phyloP scores from a whole-genome alignment of 352 stramenopile genomes.

The Peronospora destructor region DNA sequence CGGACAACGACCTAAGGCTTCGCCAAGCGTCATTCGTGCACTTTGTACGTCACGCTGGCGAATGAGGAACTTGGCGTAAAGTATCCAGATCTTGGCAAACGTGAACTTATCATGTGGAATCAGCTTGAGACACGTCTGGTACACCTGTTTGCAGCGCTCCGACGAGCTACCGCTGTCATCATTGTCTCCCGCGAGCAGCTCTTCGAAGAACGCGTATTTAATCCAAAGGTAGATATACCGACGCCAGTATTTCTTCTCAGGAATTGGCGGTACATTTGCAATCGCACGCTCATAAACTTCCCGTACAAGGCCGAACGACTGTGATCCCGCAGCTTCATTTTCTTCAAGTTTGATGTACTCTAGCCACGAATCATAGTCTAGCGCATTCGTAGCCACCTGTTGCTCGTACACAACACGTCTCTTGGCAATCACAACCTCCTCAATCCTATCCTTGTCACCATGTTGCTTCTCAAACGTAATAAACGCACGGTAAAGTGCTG shows the following conservation, averaged over 20 bases:
- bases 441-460: constrained; percentile 92
- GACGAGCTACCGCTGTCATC: constrained; percentile 32
- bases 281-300: constrained; percentile 96
- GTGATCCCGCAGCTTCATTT: constrained; percentile 55
- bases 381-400: constrained; percentile 81
- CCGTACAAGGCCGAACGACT: constrained; percentile 67
- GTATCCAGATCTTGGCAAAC: constrained; percentile 98
- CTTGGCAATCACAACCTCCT: constrained; percentile 93
- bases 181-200: constrained; percentile 84
- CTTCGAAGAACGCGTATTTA: constrained; percentile 97
- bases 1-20: constrained; percentile 91
- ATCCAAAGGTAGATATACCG: constrained; percentile 99
- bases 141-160: constrained; percentile 88
- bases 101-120: constrained; percentile 95
- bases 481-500: constrained; percentile 94
- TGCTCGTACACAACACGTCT: constrained; percentile 93
- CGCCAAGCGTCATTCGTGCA: constrained; percentile 89
- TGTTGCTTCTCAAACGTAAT: constrained; percentile 98
- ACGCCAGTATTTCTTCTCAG: constrained; percentile 96
- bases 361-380: constrained; percentile 98
- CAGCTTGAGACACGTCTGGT: constrained; percentile 89
- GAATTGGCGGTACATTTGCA: constrained; percentile 89
- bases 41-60: constrained; percentile 89
- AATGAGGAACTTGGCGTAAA: constrained; percentile 95
- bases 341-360: constrained; percentile 98